phyloP scores from a whole-genome alignment of 768 basidiomycete species.

The Termitomyces sp. region DNA sequence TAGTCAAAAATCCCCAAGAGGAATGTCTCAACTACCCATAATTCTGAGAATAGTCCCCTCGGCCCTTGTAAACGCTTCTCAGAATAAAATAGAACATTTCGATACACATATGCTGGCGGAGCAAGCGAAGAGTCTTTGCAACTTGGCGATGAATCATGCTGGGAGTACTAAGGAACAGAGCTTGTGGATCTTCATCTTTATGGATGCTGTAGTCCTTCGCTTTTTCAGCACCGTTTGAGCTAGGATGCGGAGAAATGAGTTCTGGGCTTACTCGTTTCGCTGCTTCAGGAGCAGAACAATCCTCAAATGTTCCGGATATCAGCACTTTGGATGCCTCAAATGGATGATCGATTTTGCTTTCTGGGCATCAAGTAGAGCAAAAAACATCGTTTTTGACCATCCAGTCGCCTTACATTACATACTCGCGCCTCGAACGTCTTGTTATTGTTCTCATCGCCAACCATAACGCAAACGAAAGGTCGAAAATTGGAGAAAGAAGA shows the following conservation, averaged over 20 bases:
- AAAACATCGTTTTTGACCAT: not conserved
- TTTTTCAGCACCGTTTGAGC: not conserved
- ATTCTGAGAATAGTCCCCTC: not conserved
- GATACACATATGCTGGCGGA: not conserved
- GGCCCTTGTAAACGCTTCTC: not conserved
- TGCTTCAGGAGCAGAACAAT: not conserved
- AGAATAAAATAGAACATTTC: not conserved
- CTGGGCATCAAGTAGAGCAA: not conserved
- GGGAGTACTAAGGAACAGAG: slow-evolving; percentile 1
- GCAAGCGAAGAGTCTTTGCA: not conserved
- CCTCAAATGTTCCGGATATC: not conserved
- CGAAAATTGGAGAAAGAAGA: no score
- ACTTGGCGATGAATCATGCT: not conserved
- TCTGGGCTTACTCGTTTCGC: not conserved
- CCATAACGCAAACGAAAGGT: no score
- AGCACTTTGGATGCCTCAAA: not conserved
- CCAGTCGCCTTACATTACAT: not conserved
- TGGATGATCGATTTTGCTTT: not conserved
- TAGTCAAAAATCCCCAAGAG: not conserved
- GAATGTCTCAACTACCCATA: slow-evolving; percentile 9
- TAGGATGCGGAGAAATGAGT: no score
- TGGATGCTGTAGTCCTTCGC: not conserved
- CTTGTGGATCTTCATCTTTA: not conserved
- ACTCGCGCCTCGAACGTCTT: no score
- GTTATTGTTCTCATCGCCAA: no score